These are phyloP conservation scores for Iris macrosiphon DNA, from an alignment of 106 monocot genomes.

Conservation along the genomic window DNA sequence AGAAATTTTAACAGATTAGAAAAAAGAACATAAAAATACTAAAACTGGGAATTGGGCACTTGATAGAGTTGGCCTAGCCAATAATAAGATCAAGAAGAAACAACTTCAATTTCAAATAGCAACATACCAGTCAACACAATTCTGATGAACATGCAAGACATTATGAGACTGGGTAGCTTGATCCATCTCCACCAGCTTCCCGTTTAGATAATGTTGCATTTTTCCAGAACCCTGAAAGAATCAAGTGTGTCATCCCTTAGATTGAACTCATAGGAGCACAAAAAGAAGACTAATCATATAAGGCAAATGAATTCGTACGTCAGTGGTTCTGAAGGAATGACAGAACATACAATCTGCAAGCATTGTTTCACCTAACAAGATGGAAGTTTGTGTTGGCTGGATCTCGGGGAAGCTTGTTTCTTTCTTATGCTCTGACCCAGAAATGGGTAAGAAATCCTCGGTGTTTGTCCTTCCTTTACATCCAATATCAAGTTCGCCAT, in stretches of 20 bases:
- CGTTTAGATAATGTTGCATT: constrained; percentile 20
- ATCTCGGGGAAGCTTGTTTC: neutral
- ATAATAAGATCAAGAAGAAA: too few relatives aligned
- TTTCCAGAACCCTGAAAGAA: constrained; percentile 19
- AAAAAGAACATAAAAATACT: too few relatives aligned
- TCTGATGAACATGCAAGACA: constrained; percentile 18
- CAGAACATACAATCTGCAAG: constrained; percentile 14
- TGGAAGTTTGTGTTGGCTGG: neutral
- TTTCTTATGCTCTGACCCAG: neutral
- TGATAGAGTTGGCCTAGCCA: too few relatives aligned
- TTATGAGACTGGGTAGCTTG: constrained; percentile 6
- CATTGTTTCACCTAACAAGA: neutral
- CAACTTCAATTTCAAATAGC: too few relatives aligned
- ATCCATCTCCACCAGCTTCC: constrained; percentile 3
- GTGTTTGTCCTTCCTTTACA: neutral
- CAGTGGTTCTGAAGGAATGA: constrained; percentile 20
- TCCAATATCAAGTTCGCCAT: neutral
- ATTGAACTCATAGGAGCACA: neutral
- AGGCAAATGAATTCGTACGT: constrained; percentile 2
- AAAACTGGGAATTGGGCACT: too few relatives aligned
- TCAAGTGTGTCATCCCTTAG: neutral
- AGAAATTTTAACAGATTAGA: too few relatives aligned
- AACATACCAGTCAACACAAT: constrained; percentile 17
- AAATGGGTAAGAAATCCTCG: too few relatives aligned
- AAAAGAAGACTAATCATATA: neutral